Evolutionary conservation across 148 eudicot species (phyloP).

Genomic region (Vaccinium corymbosum): DNA sequence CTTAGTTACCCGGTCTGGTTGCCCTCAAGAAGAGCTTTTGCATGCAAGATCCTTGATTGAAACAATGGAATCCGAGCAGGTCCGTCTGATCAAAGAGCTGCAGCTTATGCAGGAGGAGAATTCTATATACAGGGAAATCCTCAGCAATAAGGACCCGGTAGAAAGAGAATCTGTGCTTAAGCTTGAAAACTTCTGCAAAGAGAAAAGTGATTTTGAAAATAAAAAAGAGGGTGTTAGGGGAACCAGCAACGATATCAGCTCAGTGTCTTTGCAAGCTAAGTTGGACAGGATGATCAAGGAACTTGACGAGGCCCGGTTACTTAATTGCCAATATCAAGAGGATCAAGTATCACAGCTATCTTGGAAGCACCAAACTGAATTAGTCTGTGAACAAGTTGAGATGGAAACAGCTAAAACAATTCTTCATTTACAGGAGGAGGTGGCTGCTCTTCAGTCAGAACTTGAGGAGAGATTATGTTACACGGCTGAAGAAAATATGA

Average conservation of each 20-base stretch:
- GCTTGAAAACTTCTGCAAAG: slow-evolving; percentile 12
- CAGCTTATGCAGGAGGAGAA: slow-evolving; percentile 29
- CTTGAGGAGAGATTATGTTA: slow-evolving; percentile 33
- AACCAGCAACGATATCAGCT: slow-evolving; percentile 20
- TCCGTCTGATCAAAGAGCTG: slow-evolving; percentile 32
- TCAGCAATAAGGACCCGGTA: slow-evolving; percentile 16
- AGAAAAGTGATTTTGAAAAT: slow-evolving; percentile 12
- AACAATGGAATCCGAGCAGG: slow-evolving; percentile 39
- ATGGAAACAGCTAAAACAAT: slow-evolving; percentile 56
- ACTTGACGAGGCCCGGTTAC: slow-evolving; percentile 41
- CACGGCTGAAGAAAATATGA: slow-evolving; percentile 40
- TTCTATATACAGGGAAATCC: slow-evolving; percentile 22
- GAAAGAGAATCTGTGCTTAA: slow-evolving; percentile 17
- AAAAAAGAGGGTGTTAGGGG: slow-evolving; percentile 10
- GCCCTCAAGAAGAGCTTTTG: slow-evolving; percentile 24
- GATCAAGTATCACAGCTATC: slow-evolving; percentile 28
- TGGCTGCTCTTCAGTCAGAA: slow-evolving; percentile 43
- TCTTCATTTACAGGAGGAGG: slow-evolving; percentile 57
- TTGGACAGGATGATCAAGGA: slow-evolving; percentile 41
- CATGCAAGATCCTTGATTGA: slow-evolving; percentile 34
- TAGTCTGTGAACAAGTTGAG: slow-evolving; percentile 49
- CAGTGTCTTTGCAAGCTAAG: slow-evolving; percentile 32
- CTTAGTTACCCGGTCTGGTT: slow-evolving; percentile 14
- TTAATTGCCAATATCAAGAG: slow-evolving; percentile 39
- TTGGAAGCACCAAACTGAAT: slow-evolving; percentile 38